Conservation (phyloP, 1,284 basidiomycete genomes). For the Boletus mariae region DNA sequence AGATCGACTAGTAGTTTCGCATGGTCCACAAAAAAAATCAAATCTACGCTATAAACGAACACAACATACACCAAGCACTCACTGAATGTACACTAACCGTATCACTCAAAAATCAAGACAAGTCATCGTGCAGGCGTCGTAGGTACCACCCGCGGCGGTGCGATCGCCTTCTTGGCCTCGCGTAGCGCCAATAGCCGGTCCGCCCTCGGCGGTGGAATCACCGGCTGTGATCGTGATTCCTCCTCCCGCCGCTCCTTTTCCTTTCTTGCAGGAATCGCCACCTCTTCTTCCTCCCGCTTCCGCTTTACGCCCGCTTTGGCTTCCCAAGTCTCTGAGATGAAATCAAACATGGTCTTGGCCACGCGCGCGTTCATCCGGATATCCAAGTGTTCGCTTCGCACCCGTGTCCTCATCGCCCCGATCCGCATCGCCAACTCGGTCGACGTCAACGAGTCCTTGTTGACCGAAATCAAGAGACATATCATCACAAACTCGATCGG, state of each 20-base stretch:
- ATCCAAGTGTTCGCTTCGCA: slow-evolving; percentile 47
- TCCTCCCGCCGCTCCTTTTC: no score
- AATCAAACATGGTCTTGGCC: slow-evolving; percentile 46
- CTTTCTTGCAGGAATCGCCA: neutral
- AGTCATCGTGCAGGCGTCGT: neutral
- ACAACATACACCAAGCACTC: no score
- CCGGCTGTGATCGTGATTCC: no score
- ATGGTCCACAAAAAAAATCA: no score
- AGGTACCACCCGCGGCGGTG: slow-evolving; percentile 13
- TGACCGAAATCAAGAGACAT: slow-evolving; percentile 47
- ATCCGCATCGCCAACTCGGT: slow-evolving; percentile 44
- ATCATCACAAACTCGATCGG: slow-evolving; percentile 63
- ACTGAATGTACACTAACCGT: neutral
- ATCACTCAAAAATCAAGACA: neutral
- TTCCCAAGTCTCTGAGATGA: no score
- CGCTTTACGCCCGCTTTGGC: no score
- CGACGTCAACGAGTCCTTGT: slow-evolving; percentile 36
- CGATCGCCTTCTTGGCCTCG: slow-evolving; percentile 18
- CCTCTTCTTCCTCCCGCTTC: slow-evolving; percentile 30
- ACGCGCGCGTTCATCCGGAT: slow-evolving; percentile 52
- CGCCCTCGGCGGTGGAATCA: slow-evolving; percentile 4
- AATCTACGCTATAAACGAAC: no score
- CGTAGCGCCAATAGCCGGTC: slow-evolving; percentile 16
- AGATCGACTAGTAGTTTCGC: no score
- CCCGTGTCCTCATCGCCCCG: slow-evolving; percentile 44